A percentile compares a stretch with the other conserved stretches of the same genome.
phyloP scores from a whole-genome alignment of 106 monocot genomes.

The Cymbidium sinense region DNA sequence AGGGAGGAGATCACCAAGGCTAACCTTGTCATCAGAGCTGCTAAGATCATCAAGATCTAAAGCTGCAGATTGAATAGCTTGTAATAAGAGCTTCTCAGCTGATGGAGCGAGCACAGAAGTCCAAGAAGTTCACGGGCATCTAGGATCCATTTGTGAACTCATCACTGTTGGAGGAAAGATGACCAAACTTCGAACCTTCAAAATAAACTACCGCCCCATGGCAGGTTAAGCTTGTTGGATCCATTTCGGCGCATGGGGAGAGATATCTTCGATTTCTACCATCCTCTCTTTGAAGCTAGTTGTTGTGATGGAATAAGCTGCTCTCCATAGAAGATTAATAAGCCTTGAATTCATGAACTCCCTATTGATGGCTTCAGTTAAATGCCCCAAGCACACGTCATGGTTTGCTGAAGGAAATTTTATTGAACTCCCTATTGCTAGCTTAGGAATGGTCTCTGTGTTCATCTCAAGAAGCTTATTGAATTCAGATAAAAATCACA shows the following conservation, averaged over 20 bases:
- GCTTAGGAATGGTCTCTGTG: constrained; percentile 35
- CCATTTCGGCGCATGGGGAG: constrained; percentile 46
- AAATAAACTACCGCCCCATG: constrained; percentile 43
- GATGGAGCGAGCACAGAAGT: too few species aligned
- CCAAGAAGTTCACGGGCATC: constrained; percentile 50
- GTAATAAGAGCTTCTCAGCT: too few species aligned
- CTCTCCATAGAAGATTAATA: too few species aligned
- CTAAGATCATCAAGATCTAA: too few species aligned
- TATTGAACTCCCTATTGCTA: constrained; percentile 47
- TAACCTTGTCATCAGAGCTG: constrained; percentile 37
- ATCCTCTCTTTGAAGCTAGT: constrained; percentile 42
- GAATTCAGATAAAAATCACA: constrained; percentile 66
- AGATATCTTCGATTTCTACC: constrained; percentile 49
- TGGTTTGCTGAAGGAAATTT: constrained; percentile 54
- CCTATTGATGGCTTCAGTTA: too few species aligned
- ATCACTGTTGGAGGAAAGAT: constrained; percentile 51
- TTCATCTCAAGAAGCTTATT: constrained; percentile 42
- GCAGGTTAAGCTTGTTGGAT: constrained; percentile 36
- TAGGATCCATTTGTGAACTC: constrained; percentile 55
- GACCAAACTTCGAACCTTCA: constrained; percentile 45
- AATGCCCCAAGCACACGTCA: constrained; percentile 43
- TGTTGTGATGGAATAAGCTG: too few species aligned
- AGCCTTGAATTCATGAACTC: too few species aligned
- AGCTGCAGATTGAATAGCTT: too few species aligned
- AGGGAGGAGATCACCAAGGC: constrained; percentile 47